Evolutionary conservation across 2,329 filamentous ascomycete genomes (phyloP).

Genomic region (Arthrobotrys sphaeroides): DNA sequence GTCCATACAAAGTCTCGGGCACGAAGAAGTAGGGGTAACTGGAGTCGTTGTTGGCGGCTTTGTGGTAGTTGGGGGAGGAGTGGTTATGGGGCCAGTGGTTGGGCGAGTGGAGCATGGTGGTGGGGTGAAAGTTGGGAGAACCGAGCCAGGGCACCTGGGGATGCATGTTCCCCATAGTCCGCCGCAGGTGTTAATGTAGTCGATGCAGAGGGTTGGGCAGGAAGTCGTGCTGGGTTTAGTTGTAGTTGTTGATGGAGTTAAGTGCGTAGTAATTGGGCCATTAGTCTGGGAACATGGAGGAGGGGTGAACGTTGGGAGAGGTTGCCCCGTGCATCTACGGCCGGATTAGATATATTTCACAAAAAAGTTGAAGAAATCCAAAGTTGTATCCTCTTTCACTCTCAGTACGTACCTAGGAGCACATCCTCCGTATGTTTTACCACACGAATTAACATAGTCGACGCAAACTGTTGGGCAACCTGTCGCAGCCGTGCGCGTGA

Average conservation of each 20-base stretch:
- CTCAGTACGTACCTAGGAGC: conserved; percentile 24
- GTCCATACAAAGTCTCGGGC: conserved; percentile 7
- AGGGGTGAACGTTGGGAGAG: conserved; percentile 13
- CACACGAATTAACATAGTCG: conserved; percentile 26
- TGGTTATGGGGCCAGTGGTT: neutral
- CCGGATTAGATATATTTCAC: neutral
- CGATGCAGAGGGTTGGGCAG: conserved; percentile 22
- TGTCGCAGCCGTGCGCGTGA: neutral
- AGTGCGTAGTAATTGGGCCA: neutral
- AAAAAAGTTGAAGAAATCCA: no score
- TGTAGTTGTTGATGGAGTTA: conserved; percentile 1
- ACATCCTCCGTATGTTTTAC: conserved; percentile 24
- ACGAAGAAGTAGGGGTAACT: neutral
- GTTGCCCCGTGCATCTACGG: conserved; percentile 12
- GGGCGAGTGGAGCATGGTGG: conserved; percentile 3
- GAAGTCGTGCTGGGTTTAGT: neutral
- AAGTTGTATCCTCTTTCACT: no score
- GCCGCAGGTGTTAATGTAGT: conserved; percentile 27
- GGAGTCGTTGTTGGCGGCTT: neutral
- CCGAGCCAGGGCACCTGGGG: neutral
- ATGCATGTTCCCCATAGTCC: conserved; percentile 29
- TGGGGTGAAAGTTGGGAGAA: conserved; percentile 14
- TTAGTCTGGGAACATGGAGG: conserved; percentile 20
- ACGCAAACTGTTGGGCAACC: conserved; percentile 15
- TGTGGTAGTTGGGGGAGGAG: conserved; percentile 2